phyloP scores from a whole-genome alignment of 2,329 filamentous ascomycete genomes.

The Scedosporium minutisporum region DNA sequence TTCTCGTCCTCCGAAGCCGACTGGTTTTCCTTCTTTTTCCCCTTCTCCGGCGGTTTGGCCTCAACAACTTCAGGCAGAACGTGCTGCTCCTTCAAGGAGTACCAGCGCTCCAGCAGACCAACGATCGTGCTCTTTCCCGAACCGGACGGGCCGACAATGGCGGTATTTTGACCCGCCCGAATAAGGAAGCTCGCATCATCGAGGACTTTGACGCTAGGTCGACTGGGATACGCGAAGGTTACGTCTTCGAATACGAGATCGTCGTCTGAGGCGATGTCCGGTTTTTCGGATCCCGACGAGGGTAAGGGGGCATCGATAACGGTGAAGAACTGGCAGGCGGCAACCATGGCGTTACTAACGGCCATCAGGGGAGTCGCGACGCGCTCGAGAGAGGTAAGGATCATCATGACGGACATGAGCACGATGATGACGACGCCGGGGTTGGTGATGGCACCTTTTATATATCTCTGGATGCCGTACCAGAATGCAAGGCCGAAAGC shows the following conservation, averaged over 20 bases:
- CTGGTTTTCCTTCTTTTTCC: conserved; percentile 31
- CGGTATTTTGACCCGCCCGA: conserved; percentile 56
- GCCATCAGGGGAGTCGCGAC: conserved; percentile 49
- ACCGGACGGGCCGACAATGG: conserved; percentile 66
- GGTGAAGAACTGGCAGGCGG: conserved; percentile 47
- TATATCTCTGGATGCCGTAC: conserved; percentile 46
- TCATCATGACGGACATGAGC: conserved; percentile 48
- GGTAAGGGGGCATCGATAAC: conserved; percentile 40
- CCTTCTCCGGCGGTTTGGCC: conserved; percentile 40
- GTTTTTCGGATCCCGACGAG: conserved; percentile 23
- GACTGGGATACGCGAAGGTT: conserved; percentile 61
- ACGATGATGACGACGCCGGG: conserved; percentile 47
- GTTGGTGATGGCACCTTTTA: conserved; percentile 34
- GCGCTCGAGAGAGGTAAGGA: conserved; percentile 46
- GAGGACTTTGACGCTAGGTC: conserved; percentile 54
- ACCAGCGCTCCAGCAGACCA: conserved; percentile 62
- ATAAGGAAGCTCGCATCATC: conserved; percentile 49
- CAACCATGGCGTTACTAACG: conserved; percentile 45
- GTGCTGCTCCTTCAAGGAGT: conserved; percentile 47
- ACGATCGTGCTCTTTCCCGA: conserved; percentile 68
- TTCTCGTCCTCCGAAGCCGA: conserved; percentile 17
- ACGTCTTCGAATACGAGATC: conserved; percentile 47
- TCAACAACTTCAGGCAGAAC: conserved; percentile 20
- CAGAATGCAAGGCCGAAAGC: conserved; percentile 52
- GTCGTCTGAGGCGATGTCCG: conserved; percentile 26